Conservation (phyloP, 2,329 filamentous ascomycete species). For the Fusarium sp. region DNA sequence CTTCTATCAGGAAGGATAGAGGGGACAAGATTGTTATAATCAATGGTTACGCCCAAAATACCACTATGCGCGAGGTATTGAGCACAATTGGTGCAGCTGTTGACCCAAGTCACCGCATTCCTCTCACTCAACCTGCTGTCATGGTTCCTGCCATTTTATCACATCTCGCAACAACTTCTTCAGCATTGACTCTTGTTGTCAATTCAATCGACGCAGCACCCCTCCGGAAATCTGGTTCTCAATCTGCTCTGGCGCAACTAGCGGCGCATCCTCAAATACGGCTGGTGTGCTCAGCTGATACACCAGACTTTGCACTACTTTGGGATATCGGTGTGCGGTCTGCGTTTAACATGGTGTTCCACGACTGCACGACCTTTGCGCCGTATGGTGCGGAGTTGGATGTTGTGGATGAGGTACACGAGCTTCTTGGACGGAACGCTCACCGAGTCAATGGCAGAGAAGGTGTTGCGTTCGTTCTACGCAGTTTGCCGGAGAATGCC, state of each 20-base stretch:
- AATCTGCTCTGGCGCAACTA: constrained; percentile 80
- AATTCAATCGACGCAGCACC: constrained; percentile 88
- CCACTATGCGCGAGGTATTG: constrained; percentile 77
- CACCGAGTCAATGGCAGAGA: constrained; percentile 88
- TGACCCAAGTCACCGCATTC: constrained; percentile 60
- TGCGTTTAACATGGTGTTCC: constrained; percentile 87
- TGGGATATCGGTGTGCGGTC: constrained; percentile 91
- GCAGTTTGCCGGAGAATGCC: constrained; percentile 91
- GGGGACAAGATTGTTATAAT: constrained; percentile 76
- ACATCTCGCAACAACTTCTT: constrained; percentile 61
- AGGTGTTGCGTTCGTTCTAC: constrained; percentile 90
- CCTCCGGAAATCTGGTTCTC: constrained; percentile 77
- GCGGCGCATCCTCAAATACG: constrained; percentile 78
- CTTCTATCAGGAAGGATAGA: constrained; percentile 48
- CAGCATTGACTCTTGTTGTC: constrained; percentile 75
- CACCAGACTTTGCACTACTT: constrained; percentile 85
- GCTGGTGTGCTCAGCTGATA: constrained; percentile 85
- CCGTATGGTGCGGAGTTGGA: constrained; percentile 80
- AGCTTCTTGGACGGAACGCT: constrained; percentile 83
- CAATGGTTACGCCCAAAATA: constrained; percentile 82
- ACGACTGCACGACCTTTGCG: constrained; percentile 92
- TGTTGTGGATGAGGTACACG: constrained; percentile 90
- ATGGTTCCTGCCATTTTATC: constrained; percentile 76
- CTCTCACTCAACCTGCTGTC: constrained; percentile 73
- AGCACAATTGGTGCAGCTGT: constrained; percentile 75